Base-by-base conservation (phyloP, 768 basidiomycete species). In the Gloeophyllum trabeum region DNA sequence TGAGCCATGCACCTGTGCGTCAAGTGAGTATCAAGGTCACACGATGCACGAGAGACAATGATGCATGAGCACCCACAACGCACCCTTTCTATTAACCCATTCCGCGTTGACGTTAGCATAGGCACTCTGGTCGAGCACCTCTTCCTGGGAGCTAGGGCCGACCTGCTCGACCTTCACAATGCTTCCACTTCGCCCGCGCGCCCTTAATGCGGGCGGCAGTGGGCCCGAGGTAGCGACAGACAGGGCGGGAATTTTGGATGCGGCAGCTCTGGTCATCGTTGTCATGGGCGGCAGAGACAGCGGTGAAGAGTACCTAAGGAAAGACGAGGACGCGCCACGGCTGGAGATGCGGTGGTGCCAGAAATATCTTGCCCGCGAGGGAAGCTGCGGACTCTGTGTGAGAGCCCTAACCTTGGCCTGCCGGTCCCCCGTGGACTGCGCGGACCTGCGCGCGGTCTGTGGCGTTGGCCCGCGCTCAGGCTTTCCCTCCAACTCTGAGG, bases 61-160 rank as follows among this genome's bases (percentile, higher is more conserved):
- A 26, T 13, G 4, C 30, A 16, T 14, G 16, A 12, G 3, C 6
- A 38, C 7, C 36, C 5, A 25, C 19, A 23, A 56, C 61, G 39
- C 34, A 86, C 90, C 90, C 65, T 94, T 94, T 46, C 82, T 76
- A 54, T 94, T 91, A 56, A 94, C 90, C 90, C 90, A 94, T 55
- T 89, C 76, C 16, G 87, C 86, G 56, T 94, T 94, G 47, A 84
- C 75, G 57, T 91, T 90, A 45, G 75, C 70, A 60, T 86, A 90
- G 24, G 80, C 75, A 52, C 75, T 77, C 53, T 85, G 80, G 67
- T 91, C 88, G 21, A 85, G 69, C 4, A 76, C 64, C 53, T 88
- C 83, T 53, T 91, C 85, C 39, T 75, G 64, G 10, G 75, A 71
- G 40, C 79, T 67, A 54, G 76, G 79, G 34, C 79, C 81, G 46